Conservation (phyloP, 208 protist species). For the Angomonas deanei region DNA sequence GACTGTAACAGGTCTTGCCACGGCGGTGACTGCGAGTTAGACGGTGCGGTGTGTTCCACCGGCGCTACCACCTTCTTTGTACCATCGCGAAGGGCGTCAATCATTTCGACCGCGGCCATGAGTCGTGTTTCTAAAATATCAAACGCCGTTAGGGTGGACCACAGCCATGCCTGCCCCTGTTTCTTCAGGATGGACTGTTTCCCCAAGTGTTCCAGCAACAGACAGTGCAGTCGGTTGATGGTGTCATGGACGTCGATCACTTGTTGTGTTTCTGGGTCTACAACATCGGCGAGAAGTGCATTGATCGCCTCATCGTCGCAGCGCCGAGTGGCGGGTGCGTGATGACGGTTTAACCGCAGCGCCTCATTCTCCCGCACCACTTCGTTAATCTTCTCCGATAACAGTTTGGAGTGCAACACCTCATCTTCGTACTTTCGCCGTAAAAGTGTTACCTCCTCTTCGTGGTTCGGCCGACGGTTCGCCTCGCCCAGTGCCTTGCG, state of each 20-base stretch:
- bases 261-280: slow-evolving; percentile 44
- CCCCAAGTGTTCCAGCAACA: slow-evolving; percentile 48
- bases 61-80: not conserved
- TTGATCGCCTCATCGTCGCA: slow-evolving; percentile 12
- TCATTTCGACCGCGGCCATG: slow-evolving; percentile 45
- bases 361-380: not conserved
- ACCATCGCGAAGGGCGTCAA: slow-evolving; percentile 9
- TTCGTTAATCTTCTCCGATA: not conserved
- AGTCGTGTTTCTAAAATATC: slow-evolving; percentile 62
- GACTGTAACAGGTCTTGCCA: not conserved
- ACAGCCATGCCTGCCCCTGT: slow-evolving; percentile 66
- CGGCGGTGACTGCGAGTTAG: not conserved
- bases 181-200: slow-evolving; percentile 20
- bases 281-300: slow-evolving; percentile 37
- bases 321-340: not conserved
- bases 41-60: not conserved
- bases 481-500: too few relatives aligned
- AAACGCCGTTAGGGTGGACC: slow-evolving; percentile 58
- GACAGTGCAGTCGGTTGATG: slow-evolving; percentile 54
- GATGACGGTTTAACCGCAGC: not conserved
- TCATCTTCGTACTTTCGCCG: slow-evolving; percentile 1
- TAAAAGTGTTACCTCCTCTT: not conserved
- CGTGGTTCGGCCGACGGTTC: too few relatives aligned
- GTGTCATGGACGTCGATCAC: slow-evolving; percentile 42
- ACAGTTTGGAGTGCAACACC: not conserved